Percentiles rank a stretch among this genome's conserved stretches.
Evolutionary conservation across 345 rosid genomes (phyloP).

Genomic region (Pugionium cornutum): DNA sequence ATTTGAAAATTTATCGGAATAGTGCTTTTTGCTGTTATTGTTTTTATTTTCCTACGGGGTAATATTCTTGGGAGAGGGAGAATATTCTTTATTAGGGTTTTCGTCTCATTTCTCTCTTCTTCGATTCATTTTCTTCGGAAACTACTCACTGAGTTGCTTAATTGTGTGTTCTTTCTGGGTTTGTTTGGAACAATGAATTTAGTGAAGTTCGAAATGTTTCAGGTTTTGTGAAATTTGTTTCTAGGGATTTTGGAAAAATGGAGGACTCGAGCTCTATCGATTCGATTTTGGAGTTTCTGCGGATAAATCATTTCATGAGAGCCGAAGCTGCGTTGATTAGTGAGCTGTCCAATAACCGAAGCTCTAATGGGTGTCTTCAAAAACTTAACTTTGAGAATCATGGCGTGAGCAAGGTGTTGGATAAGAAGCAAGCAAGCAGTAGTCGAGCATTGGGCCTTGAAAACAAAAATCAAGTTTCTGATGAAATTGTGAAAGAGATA

Average conservation of each 20-base stretch:
- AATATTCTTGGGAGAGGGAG: slow-evolving; percentile 14
- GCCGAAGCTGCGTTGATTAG: slow-evolving; percentile 91
- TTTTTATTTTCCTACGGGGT: neutral
- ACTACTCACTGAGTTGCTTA: slow-evolving; percentile 9
- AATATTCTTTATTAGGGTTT: slow-evolving; percentile 29
- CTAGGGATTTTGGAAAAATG: slow-evolving; percentile 47
- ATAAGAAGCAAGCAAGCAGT: slow-evolving; percentile 28
- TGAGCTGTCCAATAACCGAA: slow-evolving; percentile 64
- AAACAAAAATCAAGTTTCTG: slow-evolving; percentile 36
- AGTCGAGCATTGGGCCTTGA: neutral
- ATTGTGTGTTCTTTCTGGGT: slow-evolving; percentile 1
- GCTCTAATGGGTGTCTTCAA: slow-evolving; percentile 63
- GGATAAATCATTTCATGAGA: slow-evolving; percentile 67
- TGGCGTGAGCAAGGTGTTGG: slow-evolving; percentile 46
- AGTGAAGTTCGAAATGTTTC: slow-evolving; percentile 18
- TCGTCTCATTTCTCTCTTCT: slow-evolving; percentile 22
- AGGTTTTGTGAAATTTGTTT: slow-evolving; percentile 40
- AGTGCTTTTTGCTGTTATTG: neutral
- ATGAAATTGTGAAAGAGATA: slow-evolving; percentile 88
- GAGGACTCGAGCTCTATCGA: slow-evolving; percentile 62
- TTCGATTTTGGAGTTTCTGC: slow-evolving; percentile 69
- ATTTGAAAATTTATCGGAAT: neutral
- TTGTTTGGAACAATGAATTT: neutral
- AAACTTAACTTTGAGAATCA: slow-evolving; percentile 55
- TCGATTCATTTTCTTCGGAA: neutral